phyloP scores from a whole-genome alignment of 768 basidiomycete genomes.

The Suillus subaureus region DNA sequence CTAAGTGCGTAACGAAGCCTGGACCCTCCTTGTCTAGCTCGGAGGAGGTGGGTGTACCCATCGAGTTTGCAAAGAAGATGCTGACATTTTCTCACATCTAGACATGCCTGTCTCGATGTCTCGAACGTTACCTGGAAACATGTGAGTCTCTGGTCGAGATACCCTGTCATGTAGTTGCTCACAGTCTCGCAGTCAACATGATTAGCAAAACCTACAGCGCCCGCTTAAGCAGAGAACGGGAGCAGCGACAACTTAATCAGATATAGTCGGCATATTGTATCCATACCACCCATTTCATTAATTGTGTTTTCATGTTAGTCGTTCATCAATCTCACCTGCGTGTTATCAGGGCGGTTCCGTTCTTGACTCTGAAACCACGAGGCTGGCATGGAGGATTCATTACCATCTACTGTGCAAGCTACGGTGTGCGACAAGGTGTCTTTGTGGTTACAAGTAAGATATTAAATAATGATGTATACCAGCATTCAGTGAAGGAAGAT shows the following conservation, averaged over 20 bases:
- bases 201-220: conserved; percentile 70
- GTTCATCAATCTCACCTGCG: neutral
- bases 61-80: neutral
- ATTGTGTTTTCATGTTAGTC: neutral
- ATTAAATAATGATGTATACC: conserved; percentile 6
- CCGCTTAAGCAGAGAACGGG: conserved; percentile 58
- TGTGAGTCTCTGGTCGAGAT: conserved; percentile 51
- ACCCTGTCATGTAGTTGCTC: neutral
- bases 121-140: conserved; percentile 84
- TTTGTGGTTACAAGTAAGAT: conserved; percentile 5
- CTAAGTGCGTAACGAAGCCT: conserved; percentile 79
- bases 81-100: conserved; percentile 27
- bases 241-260: conserved; percentile 11
- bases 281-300: neutral
- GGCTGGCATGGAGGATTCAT: neutral
- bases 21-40: conserved; percentile 65
- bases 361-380: neutral
- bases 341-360: neutral
- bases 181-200: conserved; percentile 62
- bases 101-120: conserved; percentile 76
- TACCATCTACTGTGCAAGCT: neutral
- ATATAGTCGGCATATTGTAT: neutral
- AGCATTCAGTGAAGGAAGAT: neutral
- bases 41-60: conserved; percentile 60
- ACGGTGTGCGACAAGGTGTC: neutral